Evolutionary conservation across 2,329 filamentous ascomycete species (phyloP), one percentile per base, ranked within the genome.

Genomic region (Waltergamsia citrina): DNA sequence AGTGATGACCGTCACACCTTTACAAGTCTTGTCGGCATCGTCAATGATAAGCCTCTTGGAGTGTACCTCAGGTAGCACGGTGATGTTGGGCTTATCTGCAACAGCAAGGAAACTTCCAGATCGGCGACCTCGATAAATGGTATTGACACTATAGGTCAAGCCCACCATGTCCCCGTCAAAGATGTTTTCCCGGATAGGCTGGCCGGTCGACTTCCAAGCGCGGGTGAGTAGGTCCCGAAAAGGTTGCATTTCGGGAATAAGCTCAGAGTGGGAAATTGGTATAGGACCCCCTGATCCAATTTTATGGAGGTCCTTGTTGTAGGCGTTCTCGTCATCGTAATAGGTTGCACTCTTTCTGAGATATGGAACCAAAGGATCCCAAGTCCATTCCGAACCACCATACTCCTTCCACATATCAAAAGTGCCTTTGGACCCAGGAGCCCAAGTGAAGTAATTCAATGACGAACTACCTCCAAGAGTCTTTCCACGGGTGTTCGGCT

Each of bases 351-450:
- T 59, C 57, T 76, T 76, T 41, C 63, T 59, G 6, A 78, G 55
- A 41, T 76, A 77, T 7, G 60, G 55, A 4, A 63, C 55, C 25
- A 60, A 54, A 7, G 50, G 56, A 3, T 74, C 62, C 67, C 70
- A 78, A 0, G 57, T 75, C 75, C 75, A 81, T 31, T 71, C 63
- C 43, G 83, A 74, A 6, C 83, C 84, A 32, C 82, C 81, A 22
- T 70, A 71, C 53, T 83, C 82, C n/a, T 75, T 76, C 63, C 81
- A 72, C 15, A 79, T 78, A 48, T 88, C 69, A 43, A 73, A 79
- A 0, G 73, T 78, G 3, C 61, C 60, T 35, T 66, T 65, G 36
- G 63, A 69, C 3, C 74, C 75, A 2, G 66, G 71, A 5, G 76
- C 60, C 74, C 74, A 80, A 11, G 73, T 77, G 51, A 71, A 78